These are phyloP conservation scores for Cystobasidium pallidum DNA, from an alignment of 1,284 basidiomycete genomes.

Conservation along the genomic window DNA sequence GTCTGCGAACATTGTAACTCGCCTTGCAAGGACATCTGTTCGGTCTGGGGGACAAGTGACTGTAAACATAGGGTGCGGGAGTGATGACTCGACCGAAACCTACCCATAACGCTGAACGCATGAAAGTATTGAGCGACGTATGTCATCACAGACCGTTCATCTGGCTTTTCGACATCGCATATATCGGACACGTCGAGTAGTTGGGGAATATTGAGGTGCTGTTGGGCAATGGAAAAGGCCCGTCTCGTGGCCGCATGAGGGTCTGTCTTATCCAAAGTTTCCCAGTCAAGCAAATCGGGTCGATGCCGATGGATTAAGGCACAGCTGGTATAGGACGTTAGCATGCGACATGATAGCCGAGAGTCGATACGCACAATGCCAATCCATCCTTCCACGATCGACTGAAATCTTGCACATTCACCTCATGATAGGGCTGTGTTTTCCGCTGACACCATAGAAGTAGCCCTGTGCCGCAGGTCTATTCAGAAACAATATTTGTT, in stretches of 20 bases:
- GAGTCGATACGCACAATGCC: conserved; percentile 71
- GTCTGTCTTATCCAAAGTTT: conserved; percentile 75
- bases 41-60: conserved; percentile 67
- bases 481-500: neutral
- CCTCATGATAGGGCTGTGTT: conserved; percentile 86
- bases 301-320: conserved; percentile 96
- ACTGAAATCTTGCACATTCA: conserved; percentile 91
- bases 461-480: conserved; percentile 60
- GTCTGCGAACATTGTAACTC: conserved; percentile 94
- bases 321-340: conserved; percentile 65
- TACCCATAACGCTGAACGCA: conserved; percentile 94
- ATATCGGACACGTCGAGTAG: conserved; percentile 94
- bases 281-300: conserved; percentile 88
- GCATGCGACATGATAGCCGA: neutral
- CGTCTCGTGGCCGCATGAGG: conserved; percentile 77
- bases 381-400: conserved; percentile 90
- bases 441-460: conserved; percentile 97
- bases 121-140: conserved; percentile 97
- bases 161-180: conserved; percentile 83
- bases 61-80: neutral
- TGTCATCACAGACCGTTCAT: conserved; percentile 94
- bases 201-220: conserved; percentile 89
- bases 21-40: conserved; percentile 86
- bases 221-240: conserved; percentile 82
- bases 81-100: neutral